A percentile compares a stretch with the other conserved stretches of the same genome.
phyloP scores from a whole-genome alignment of 108 stramenopile genomes.

The Aureococcus anophagefferens region DNA sequence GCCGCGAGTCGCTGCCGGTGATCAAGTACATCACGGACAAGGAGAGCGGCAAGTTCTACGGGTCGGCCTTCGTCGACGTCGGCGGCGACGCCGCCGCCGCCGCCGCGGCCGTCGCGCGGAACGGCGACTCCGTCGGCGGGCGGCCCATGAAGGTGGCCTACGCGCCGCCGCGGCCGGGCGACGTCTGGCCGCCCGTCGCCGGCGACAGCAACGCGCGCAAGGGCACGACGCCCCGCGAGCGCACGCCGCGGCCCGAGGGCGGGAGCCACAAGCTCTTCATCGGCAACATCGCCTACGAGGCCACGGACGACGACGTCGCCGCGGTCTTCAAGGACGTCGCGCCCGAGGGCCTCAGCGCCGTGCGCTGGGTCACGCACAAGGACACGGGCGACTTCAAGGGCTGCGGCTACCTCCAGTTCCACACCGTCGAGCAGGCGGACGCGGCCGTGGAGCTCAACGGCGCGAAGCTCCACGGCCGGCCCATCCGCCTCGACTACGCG shows the following conservation, averaged over 20 bases:
- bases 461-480: conserved; percentile 3
- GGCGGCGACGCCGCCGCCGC: conserved; percentile 23
- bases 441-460: conserved; percentile 15
- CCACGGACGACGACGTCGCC: conserved; percentile 72
- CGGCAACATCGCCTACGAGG: conserved; percentile 82
- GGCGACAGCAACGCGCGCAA: neutral
- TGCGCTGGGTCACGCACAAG: conserved; percentile 82
- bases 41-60: conserved; percentile 40
- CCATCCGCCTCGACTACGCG: conserved; percentile 14
- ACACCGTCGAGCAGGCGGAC: conserved; percentile 13
- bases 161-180: conserved; percentile 67
- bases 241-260: conserved; percentile 10
- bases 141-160: conserved; percentile 85
- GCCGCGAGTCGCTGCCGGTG: conserved; percentile 5
- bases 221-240: neutral
- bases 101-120: conserved; percentile 29
- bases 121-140: conserved; percentile 67
- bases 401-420: conserved; percentile 35
- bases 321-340: conserved; percentile 65
- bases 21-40: conserved; percentile 41
- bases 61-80: conserved; percentile 34
- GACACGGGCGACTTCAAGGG: conserved; percentile 89
- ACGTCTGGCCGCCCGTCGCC: conserved; percentile 40
- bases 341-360: conserved; percentile 67
- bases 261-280: conserved; percentile 62